These are phyloP conservation scores for Xerocomellus dryophilus DNA, from an alignment of 768 basidiomycete species.

Conservation along the genomic window DNA sequence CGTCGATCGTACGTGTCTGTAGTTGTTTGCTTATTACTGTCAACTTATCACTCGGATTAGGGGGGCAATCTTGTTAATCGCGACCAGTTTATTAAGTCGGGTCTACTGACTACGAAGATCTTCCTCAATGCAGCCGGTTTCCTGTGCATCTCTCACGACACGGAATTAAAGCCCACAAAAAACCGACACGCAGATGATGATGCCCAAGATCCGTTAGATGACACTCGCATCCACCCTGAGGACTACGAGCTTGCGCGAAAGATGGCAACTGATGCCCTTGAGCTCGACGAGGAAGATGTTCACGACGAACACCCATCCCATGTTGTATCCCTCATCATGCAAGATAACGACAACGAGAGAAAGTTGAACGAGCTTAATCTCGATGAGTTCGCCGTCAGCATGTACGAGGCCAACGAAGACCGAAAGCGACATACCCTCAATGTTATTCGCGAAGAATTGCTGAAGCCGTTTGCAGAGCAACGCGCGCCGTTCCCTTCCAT, in stretches of 20 bases:
- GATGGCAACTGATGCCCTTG: constrained; percentile 97
- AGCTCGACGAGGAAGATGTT: constrained; percentile 96
- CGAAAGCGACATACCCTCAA: constrained; percentile 88
- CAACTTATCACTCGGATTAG: constrained; percentile 38
- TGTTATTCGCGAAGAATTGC: constrained; percentile 82
- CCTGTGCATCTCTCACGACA: constrained; percentile 78
- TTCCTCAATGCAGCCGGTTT: constrained; percentile 94
- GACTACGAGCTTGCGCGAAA: constrained; percentile 97
- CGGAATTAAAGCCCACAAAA: constrained; percentile 58
- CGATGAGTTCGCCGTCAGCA: constrained; percentile 93
- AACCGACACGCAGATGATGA: constrained; percentile 61
- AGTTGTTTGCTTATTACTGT: neutral
- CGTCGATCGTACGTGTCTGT: constrained; percentile 54
- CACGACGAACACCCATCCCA: constrained; percentile 90
- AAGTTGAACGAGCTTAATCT: constrained; percentile 89
- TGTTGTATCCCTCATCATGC: constrained; percentile 83
- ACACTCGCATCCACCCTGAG: constrained; percentile 94
- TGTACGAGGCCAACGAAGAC: constrained; percentile 78
- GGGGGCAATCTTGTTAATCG: constrained; percentile 86
- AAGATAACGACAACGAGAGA: constrained; percentile 69
- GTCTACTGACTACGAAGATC: constrained; percentile 79
- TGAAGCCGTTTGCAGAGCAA: constrained; percentile 75
- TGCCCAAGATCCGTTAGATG: constrained; percentile 84
- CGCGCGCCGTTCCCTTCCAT: constrained; percentile 65
- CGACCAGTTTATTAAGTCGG: constrained; percentile 79